Evolutionary conservation across 2,329 filamentous ascomycete species (phyloP), one percentile per base, ranked within the genome.

Genomic region (Sclerotinia spermophila): DNA sequence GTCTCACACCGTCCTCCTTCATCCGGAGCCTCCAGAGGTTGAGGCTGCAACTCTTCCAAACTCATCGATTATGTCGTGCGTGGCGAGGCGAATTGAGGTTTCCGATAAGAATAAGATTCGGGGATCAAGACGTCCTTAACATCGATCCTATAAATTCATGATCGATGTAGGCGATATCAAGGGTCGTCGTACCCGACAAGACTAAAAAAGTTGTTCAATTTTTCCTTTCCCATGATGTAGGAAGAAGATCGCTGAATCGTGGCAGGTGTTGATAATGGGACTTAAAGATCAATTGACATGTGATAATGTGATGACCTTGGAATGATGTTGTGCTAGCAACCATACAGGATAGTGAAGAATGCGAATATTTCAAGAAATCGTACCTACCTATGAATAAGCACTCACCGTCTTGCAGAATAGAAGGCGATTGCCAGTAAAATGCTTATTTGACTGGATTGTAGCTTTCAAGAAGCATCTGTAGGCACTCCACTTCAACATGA

Each of bases 231-330:
- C 45, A 40, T 65, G 30, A 19, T 65, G 44, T 5, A 33, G 8
- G 19, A 48, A 19, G 30, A 19, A 51, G 61, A 51, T 65, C 44
- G 13, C 35, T 48, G 60, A 48, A 64, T 65, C 33, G 45, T 53
- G 45, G 61, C 24, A 15, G 45, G 61, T 35, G 44, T 51, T 53
- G 17, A 38, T 30, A 27, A 27, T 51, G 24, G 33, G 44, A 45
- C 17, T 59, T 59, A 10, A n/a, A 30, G 24, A 65, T 30, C 17
- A 65, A 51, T 53, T 65, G 30, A 53, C 61, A 65, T 65, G 61
- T 65, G 61, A 65, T 40, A 53, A 65, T 65, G 44, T 53, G 33
- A 33, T 65, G 61, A 35, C 15, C 61, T 30, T 30, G 44, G 61
- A 65, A 65, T 65, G 61, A 53, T 30, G 44, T 35, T 27, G 35